Conservation (phyloP, 192 early-diverging fungal species). For the Coemansia sp. region DNA sequence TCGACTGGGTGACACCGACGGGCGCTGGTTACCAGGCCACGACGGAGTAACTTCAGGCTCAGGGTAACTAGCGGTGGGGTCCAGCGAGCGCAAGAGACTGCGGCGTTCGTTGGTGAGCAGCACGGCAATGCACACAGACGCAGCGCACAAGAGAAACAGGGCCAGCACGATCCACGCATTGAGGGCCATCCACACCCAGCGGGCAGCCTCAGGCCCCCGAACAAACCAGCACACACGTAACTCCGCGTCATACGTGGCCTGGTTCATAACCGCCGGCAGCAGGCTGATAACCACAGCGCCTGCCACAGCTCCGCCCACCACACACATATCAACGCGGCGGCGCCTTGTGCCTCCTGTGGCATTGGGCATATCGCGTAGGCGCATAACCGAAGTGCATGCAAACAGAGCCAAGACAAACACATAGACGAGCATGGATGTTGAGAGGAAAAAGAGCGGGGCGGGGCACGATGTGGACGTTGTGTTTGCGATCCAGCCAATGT, state of each 20-base stretch:
- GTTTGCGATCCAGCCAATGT: constrained; percentile 41
- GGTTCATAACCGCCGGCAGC: constrained; percentile 33
- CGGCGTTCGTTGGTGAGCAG: constrained; percentile 44
- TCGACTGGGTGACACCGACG: no score
- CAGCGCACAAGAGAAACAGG: constrained; percentile 34
- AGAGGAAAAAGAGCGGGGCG: constrained; percentile 41
- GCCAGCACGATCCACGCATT: constrained; percentile 38
- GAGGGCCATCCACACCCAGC: constrained; percentile 51
- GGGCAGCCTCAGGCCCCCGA: constrained; percentile 11
- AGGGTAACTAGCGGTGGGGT: no score
- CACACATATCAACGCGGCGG: not conserved
- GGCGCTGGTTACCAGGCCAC: no score
- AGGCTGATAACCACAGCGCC: constrained; percentile 25
- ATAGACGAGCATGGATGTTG: constrained; percentile 39
- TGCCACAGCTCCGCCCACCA: not conserved
- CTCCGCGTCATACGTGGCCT: constrained; percentile 19
- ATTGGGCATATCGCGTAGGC: constrained; percentile 33
- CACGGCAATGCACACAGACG: constrained; percentile 31
- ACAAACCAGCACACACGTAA: constrained; percentile 37
- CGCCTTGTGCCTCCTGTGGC: not conserved
- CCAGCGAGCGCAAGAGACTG: constrained; percentile 29
- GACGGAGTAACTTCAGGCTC: no score
- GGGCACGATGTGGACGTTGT: constrained; percentile 24
- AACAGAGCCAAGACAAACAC: constrained; percentile 40
- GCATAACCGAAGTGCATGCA: constrained; percentile 34